Percentiles rank a stretch among this genome's conserved stretches.
Conservation (phyloP, 352 stramenopile species). For the Pythium biforme region DNA sequence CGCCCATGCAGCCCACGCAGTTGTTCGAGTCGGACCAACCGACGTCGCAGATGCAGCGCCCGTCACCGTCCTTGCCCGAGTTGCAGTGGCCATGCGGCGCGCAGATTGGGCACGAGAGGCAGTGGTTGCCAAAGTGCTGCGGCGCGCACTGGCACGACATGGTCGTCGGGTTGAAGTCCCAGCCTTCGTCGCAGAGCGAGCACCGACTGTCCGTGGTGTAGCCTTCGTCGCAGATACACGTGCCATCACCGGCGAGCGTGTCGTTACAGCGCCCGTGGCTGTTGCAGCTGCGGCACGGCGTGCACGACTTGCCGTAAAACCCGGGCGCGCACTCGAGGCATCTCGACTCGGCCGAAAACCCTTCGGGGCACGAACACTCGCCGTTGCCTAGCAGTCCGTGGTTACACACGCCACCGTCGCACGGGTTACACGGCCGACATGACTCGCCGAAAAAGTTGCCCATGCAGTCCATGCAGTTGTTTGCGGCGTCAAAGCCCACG, state of each 20-base stretch:
- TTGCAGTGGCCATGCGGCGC: slow-evolving; percentile 83
- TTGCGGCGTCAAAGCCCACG: slow-evolving; percentile 68
- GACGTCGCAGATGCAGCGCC: slow-evolving; percentile 79
- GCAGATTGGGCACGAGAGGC: slow-evolving; percentile 81
- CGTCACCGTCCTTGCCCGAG: slow-evolving; percentile 75
- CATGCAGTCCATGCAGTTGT: slow-evolving; percentile 86
- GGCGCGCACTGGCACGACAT: slow-evolving; percentile 86
- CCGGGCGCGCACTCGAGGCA: slow-evolving; percentile 71
- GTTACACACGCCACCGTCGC: slow-evolving; percentile 77
- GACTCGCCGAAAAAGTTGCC: slow-evolving; percentile 69
- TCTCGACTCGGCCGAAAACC: slow-evolving; percentile 66
- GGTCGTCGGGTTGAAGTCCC: slow-evolving; percentile 86
- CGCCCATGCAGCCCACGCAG: slow-evolving; percentile 83
- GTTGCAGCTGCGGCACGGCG: slow-evolving; percentile 79
- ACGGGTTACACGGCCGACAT: slow-evolving; percentile 78
- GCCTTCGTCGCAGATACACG: slow-evolving; percentile 82
- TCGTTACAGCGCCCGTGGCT: slow-evolving; percentile 82
- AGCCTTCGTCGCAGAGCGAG: slow-evolving; percentile 77
- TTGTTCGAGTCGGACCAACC: slow-evolving; percentile 89
- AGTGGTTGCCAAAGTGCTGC: slow-evolving; percentile 78
- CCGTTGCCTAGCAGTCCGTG: slow-evolving; percentile 75
- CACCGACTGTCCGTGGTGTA: slow-evolving; percentile 77
- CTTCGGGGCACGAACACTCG: slow-evolving; percentile 76
- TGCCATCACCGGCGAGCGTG: slow-evolving; percentile 55
- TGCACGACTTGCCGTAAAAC: slow-evolving; percentile 80